Evolutionary conservation across 2,329 filamentous ascomycete species (phyloP).

Genomic region (Colletotrichum trifolii): DNA sequence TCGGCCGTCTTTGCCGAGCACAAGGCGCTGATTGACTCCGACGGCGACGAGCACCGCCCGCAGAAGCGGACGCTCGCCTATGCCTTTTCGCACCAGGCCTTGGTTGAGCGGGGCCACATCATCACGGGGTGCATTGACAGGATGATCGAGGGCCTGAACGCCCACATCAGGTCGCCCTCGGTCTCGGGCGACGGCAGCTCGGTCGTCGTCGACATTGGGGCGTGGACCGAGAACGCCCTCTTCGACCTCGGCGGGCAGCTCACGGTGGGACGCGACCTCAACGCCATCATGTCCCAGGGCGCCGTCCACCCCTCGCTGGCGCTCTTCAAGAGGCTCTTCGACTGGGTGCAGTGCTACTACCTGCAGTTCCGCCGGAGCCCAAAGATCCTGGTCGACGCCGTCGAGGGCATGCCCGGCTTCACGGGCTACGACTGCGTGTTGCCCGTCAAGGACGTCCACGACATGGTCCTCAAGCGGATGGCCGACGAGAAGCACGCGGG

Average conservation of each 20-base stretch:
- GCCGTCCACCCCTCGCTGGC: slow-evolving; percentile 2
- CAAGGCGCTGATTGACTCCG: slow-evolving; percentile 13
- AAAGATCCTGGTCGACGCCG: slow-evolving; percentile 5
- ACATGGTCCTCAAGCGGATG: slow-evolving; percentile 10
- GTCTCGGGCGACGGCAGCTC: background rate
- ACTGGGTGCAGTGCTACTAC: slow-evolving; percentile 12
- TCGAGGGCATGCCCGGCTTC: slow-evolving; percentile 11
- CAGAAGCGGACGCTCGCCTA: slow-evolving; percentile 13
- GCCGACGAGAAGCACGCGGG: slow-evolving; percentile 6
- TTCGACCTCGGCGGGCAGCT: slow-evolving; percentile 18
- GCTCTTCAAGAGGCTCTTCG: slow-evolving; percentile 12
- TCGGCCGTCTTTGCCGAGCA: slow-evolving; percentile 11
- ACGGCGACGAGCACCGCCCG: slow-evolving; percentile 9
- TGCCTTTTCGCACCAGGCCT: slow-evolving; percentile 6
- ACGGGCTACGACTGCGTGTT: slow-evolving; percentile 14
- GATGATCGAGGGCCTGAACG: slow-evolving; percentile 12
- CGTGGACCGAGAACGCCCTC: slow-evolving; percentile 17
- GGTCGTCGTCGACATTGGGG: slow-evolving; percentile 1
- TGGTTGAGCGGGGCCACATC: slow-evolving; percentile 6
- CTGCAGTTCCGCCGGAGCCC: slow-evolving; percentile 14
- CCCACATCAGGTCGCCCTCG: slow-evolving; percentile 3
- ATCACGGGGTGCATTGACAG: slow-evolving; percentile 12
- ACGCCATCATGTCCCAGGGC: slow-evolving; percentile 15
- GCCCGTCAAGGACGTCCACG: slow-evolving; percentile 12
- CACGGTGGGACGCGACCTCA: slow-evolving; percentile 16